A percentile compares a stretch with the other conserved stretches of the same genome.
These are phyloP conservation scores for Zalerion maritima DNA, from an alignment of 495 filamentous ascomycete species.

Conservation along the genomic window DNA sequence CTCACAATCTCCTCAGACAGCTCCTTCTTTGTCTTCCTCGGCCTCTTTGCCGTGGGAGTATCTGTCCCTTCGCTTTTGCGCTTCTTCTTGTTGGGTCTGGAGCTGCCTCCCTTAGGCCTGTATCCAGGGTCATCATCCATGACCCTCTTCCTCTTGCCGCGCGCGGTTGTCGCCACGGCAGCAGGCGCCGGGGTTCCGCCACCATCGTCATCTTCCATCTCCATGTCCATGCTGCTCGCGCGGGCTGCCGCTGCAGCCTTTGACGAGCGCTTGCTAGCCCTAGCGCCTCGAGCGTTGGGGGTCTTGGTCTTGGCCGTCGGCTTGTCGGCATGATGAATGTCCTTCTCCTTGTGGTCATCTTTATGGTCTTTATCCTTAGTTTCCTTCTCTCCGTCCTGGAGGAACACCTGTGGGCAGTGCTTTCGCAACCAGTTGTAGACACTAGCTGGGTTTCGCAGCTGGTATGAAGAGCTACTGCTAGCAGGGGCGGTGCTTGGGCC, in stretches of 20 bases:
- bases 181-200: conserved; percentile 26
- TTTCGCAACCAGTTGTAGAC: conserved; percentile 84
- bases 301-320: conserved; percentile 24
- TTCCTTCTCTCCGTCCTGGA: conserved; percentile 65
- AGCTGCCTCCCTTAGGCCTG: conserved; percentile 49
- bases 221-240: conserved; percentile 12
- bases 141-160: conserved; percentile 35
- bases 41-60: conserved; percentile 11
- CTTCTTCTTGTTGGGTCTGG: conserved; percentile 50
- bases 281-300: conserved; percentile 12
- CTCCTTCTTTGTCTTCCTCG: conserved; percentile 19
- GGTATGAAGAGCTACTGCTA: no score
- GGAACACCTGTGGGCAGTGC: conserved; percentile 68
- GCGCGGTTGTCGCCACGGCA: conserved; percentile 12
- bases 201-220: conserved; percentile 37
- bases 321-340: conserved; percentile 25
- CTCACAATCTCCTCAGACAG: background rate
- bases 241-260: conserved; percentile 23
- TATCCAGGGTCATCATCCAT: conserved; percentile 56
- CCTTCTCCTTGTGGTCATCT: conserved; percentile 5
- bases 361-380: no score
- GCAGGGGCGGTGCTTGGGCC: conserved; percentile 42
- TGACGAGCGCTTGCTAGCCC: conserved; percentile 22
- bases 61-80: conserved; percentile 27
- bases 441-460: conserved; percentile 66